Evolutionary conservation across 805 yeast genomes (phyloP).

Genomic region (Yarrowia sp.): DNA sequence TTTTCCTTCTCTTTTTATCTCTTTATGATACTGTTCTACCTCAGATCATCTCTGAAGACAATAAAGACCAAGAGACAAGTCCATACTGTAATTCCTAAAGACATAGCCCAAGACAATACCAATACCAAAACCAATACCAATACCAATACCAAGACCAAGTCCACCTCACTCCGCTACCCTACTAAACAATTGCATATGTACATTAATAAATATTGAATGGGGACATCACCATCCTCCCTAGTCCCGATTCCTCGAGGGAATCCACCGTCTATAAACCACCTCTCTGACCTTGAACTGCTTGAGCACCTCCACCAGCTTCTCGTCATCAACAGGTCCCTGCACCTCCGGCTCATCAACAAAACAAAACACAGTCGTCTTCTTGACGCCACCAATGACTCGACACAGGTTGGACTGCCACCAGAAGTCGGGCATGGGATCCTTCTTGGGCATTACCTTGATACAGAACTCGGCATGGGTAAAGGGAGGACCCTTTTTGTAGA

Average conservation of each 20-base stretch:
- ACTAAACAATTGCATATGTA: too few relatives aligned
- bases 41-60: too few relatives aligned
- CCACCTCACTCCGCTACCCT: too few relatives aligned
- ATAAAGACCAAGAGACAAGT: too few relatives aligned
- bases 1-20: too few relatives aligned
- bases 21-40: too few relatives aligned
- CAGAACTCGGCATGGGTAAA: slow-evolving; percentile 91
- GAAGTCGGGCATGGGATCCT: slow-evolving; percentile 43
- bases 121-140: too few relatives aligned
- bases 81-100: too few relatives aligned
- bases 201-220: neutral
- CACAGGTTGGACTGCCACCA: slow-evolving; percentile 65
- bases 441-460: slow-evolving; percentile 46
- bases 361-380: slow-evolving; percentile 67
- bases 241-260: slow-evolving; percentile 79
- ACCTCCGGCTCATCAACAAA: slow-evolving; percentile 56
- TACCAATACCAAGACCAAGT: too few relatives aligned
- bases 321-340: slow-evolving; percentile 31
- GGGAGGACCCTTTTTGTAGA: slow-evolving; percentile 92
- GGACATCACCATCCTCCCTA: too few relatives aligned
- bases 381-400: slow-evolving; percentile 84
- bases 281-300: slow-evolving; percentile 55
- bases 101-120: too few relatives aligned
- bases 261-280: slow-evolving; percentile 74
- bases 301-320: slow-evolving; percentile 35